Evolutionary conservation across 352 stramenopile genomes (phyloP).

Genomic region (Globisporangium apiculatum): DNA sequence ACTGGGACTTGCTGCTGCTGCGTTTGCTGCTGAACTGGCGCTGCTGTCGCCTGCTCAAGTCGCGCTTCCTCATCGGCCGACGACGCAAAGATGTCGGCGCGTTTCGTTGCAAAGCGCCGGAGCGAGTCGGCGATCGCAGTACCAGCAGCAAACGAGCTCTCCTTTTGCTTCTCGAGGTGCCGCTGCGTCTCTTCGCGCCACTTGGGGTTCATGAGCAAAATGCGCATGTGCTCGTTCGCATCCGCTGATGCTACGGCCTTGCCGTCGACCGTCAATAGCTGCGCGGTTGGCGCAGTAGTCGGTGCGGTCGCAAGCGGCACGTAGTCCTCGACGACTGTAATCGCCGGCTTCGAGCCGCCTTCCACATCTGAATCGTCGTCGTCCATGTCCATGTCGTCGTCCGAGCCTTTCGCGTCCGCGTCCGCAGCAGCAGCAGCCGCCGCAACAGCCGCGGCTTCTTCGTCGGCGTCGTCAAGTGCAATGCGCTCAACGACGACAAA

Average conservation of each 20-base stretch:
- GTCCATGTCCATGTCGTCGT: conserved; percentile 90
- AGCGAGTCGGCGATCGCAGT: conserved; percentile 95
- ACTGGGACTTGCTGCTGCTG: conserved; percentile 1
- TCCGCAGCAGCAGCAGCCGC: conserved; percentile 18
- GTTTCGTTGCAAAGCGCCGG: conserved; percentile 86
- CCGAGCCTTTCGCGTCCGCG: conserved; percentile 34
- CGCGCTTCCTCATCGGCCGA: conserved; percentile 78
- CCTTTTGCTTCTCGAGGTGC: conserved; percentile 96
- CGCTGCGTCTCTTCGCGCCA: conserved; percentile 95
- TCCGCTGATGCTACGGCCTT: conserved; percentile 84
- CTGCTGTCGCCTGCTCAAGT: conserved; percentile 44
- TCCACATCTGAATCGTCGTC: conserved; percentile 76
- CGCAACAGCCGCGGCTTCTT: conserved; percentile 22
- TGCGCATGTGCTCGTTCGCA: conserved; percentile 98
- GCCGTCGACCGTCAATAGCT: conserved; percentile 73
- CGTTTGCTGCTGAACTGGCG: conserved; percentile 11
- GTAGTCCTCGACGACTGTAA: conserved; percentile 86
- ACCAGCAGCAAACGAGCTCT: conserved; percentile 92
- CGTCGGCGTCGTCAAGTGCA: conserved; percentile 91
- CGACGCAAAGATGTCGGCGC: conserved; percentile 92
- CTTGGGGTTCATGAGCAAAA: conserved; percentile 97
- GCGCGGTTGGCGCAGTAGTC: conserved; percentile 14
- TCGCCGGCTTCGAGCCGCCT: conserved; percentile 38
- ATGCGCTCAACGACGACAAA: conserved; percentile 99
- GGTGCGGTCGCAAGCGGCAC: conserved; percentile 47